These are phyloP conservation scores for Coprinopsis sp. DNA, from an alignment of 768 basidiomycete genomes.

Conservation along the genomic window DNA sequence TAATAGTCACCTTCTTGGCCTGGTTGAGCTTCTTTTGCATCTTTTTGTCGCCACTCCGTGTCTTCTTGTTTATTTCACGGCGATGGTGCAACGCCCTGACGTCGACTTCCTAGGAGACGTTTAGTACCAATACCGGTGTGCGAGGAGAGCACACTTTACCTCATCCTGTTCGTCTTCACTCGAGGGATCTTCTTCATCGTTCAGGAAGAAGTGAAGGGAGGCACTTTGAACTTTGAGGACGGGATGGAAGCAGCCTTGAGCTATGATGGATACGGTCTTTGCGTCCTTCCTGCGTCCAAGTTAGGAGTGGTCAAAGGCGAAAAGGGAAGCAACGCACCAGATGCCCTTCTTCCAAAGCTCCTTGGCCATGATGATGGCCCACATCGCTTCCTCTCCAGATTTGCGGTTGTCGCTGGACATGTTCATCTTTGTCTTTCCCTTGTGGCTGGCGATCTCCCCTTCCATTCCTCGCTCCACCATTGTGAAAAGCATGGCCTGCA, in stretches of 20 bases:
- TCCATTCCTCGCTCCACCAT: constrained; percentile 96
- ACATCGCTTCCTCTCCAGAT: constrained; percentile 84
- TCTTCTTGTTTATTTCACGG: constrained; percentile 92
- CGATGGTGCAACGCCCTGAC: constrained; percentile 77
- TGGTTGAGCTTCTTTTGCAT: constrained; percentile 65
- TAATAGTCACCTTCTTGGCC: constrained; percentile 60
- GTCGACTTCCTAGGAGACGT: constrained; percentile 58
- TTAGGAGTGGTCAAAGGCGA: not conserved
- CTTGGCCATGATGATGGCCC: constrained; percentile 91
- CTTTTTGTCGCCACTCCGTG: constrained; percentile 76
- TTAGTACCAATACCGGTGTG: constrained; percentile 7
- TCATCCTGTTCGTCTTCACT: constrained; percentile 73
- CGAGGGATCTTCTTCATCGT: constrained; percentile 70
- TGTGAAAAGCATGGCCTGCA: constrained; percentile 91
- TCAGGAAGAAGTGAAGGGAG: constrained; percentile 95
- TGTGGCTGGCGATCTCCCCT: constrained; percentile 75
- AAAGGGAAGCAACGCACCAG: constrained; percentile 49
- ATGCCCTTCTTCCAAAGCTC: constrained; percentile 92
- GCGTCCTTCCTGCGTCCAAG: constrained; percentile 66
- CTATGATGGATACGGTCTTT: constrained; percentile 89
- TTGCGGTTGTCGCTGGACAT: constrained; percentile 1
- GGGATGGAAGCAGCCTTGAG: constrained; percentile 91
- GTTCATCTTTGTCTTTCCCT: constrained; percentile 56
- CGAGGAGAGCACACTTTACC: constrained; percentile 18
- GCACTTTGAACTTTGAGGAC: constrained; percentile 91